Evolutionary conservation across 352 stramenopile species (phyloP), one percentile per base, ranked within the genome.

Genomic region (Thalassiosira sp.): DNA sequence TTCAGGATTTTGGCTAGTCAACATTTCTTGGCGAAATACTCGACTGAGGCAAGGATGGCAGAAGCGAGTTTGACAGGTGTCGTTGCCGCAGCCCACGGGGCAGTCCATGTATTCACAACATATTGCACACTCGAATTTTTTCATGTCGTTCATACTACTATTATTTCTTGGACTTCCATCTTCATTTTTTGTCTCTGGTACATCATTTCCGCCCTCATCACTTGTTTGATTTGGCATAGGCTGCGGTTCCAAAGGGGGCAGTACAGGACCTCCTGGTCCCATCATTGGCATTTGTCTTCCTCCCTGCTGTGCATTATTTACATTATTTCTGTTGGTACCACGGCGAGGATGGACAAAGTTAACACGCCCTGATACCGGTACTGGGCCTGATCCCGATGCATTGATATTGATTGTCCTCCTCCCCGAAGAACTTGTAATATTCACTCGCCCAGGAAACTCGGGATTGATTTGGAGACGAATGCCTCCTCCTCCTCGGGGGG

Each of bases 41-140:
- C 75, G 61, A 5, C 53, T 10, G 11, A 83, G 48, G 33, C 75
- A 83, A 0, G 31, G 1, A 22, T 42, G 35, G 52, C 75, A 83
- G 54, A 83, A 80, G 48, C 75, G 52, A n/a, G 35, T 43, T 20
- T 42, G 31, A 49, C 75, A 83, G 0, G 52, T 51, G n/a, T n/a
- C n/a, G n/a, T n/a, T n/a, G 16, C 75, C 75, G 31, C 75, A 83
- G 57, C 75, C 61, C 2, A 80, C 70, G 2, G 75, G 75, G 25
- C n/a, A 1, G 0, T 72, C 58, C 59, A 83, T 79, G 49, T 77
- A 83, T 59, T 83, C 58, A 33, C 72, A 77, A 64, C 73, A 82
- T 27, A 82, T 76, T 33, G 65, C 46, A 35, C 73, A 82, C 53
- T 82, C 73, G 40, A 82, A 82, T 43, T 56, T 66, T 22, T 70